Conservation (phyloP, 139 green algal species). For the Chlorella vulgaris region DNA sequence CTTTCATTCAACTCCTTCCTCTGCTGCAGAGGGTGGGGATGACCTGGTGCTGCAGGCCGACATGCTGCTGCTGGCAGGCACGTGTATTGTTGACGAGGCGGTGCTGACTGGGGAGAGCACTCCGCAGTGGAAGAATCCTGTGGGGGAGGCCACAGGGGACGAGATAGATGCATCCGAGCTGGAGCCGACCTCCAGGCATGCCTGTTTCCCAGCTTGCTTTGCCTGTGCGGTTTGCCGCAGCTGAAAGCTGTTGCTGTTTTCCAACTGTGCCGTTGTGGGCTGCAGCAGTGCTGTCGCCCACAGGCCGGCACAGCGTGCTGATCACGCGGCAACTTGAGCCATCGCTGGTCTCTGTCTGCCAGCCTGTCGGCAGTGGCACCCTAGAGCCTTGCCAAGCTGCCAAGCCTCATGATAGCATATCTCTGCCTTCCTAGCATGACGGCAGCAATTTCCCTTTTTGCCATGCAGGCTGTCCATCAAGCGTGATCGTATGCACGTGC, state of each 20-base stretch:
- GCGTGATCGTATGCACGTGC: conserved; percentile 84
- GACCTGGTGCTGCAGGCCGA: conserved; percentile 87
- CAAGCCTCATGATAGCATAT: too few relatives aligned
- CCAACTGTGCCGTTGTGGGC: too few relatives aligned
- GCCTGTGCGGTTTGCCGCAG: too few relatives aligned
- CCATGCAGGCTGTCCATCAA: conserved; percentile 58
- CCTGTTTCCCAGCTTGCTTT: not conserved
- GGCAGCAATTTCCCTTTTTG: not conserved
- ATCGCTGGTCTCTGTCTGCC: too few relatives aligned
- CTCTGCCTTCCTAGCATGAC: too few relatives aligned
- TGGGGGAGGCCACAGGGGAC: conserved; percentile 46
- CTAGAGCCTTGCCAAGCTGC: too few relatives aligned
- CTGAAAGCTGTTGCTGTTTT: too few relatives aligned
- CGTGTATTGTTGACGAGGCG: conserved; percentile 94
- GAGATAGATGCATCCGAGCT: conserved; percentile 45
- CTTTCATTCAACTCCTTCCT: not conserved
- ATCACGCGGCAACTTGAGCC: too few relatives aligned
- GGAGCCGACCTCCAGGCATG: conserved; percentile 20
- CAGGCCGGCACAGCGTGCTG: too few relatives aligned
- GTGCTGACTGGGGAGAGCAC: conserved; percentile 95
- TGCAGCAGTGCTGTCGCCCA: not conserved
- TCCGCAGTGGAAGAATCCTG: conserved; percentile 87
- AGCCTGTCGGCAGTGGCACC: too few relatives aligned
- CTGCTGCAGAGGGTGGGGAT: conserved; percentile 18
- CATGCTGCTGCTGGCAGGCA: conserved; percentile 89